Conservation (phyloP, 306 rosid genomes). For the Vachellia collinsii region DNA sequence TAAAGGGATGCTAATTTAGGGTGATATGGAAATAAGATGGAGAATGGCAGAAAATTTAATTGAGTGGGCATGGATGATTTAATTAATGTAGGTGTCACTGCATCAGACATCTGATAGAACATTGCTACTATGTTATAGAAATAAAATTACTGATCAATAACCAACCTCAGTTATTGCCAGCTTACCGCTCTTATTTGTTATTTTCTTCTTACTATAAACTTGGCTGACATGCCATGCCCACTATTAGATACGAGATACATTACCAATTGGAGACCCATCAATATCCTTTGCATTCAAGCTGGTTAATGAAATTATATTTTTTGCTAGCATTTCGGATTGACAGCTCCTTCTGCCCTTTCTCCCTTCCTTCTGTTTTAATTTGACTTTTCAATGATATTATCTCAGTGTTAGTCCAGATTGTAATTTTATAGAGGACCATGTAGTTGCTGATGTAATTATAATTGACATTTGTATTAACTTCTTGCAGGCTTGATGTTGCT, state of each 20-base stretch:
- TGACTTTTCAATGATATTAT: conserved; percentile 16
- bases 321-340: background rate
- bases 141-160: background rate
- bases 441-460: conserved; percentile 16
- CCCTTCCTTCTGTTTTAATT: conserved; percentile 8
- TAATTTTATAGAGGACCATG: conserved; percentile 7
- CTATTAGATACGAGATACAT: background rate
- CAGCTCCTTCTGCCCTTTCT: conserved; percentile 11
- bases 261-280: background rate
- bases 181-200: background rate
- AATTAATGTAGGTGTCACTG: background rate
- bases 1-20: background rate
- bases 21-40: background rate
- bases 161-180: background rate
- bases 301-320: conserved; percentile 26
- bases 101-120: background rate
- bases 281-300: conserved; percentile 10
- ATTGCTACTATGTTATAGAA: background rate
- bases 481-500: conserved; percentile 55
- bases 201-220: background rate
- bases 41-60: background rate
- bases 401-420: background rate
- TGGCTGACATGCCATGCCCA: background rate
- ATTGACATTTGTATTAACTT: conserved; percentile 29
- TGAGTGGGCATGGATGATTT: conserved; percentile 10